These are phyloP conservation scores for Syncephalis fuscata DNA, from an alignment of 371 early-diverging fungal genomes.

Conservation along the genomic window DNA sequence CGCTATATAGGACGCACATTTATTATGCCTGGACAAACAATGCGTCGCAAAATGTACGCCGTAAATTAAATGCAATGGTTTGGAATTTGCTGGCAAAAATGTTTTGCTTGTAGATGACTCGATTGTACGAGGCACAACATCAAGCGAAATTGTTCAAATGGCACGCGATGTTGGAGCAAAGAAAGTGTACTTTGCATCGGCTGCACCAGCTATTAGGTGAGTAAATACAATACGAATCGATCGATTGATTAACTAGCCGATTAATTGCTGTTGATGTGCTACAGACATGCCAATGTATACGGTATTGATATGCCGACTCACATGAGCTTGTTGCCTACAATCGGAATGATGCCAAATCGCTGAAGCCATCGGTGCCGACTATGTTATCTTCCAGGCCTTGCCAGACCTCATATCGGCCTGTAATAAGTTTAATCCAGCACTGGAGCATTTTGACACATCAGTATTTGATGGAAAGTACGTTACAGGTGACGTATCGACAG, in stretches of 20 bases:
- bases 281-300: slow-evolving; percentile 94
- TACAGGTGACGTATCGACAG: slow-evolving; percentile 65
- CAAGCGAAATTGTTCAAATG: slow-evolving; percentile 94
- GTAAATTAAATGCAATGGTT: slow-evolving; percentile 94
- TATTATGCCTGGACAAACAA: slow-evolving; percentile 96
- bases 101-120: slow-evolving; percentile 95
- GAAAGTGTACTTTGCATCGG: slow-evolving; percentile 96
- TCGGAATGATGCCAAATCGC: slow-evolving; percentile 72
- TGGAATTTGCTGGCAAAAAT: slow-evolving; percentile 88
- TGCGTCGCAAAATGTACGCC: slow-evolving; percentile 76
- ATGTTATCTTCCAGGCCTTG: slow-evolving; percentile 77
- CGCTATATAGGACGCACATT: slow-evolving; percentile 95
- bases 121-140: slow-evolving; percentile 94
- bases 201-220: slow-evolving; percentile 87
- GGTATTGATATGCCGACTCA: slow-evolving; percentile 98
- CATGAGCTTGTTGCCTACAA: slow-evolving; percentile 76
- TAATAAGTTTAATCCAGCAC: slow-evolving; percentile 59
- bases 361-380: slow-evolving; percentile 75
- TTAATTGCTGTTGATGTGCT: too few species aligned
- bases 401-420: slow-evolving; percentile 67
- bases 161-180: slow-evolving; percentile 94
- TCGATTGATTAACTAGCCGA: too few species aligned
- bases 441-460: slow-evolving; percentile 77
- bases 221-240: too few species aligned
- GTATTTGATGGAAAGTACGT: slow-evolving; percentile 90